These are phyloP conservation scores for Linanthus parryae DNA, from an alignment of 148 eudicot species.

Conservation along the genomic window DNA sequence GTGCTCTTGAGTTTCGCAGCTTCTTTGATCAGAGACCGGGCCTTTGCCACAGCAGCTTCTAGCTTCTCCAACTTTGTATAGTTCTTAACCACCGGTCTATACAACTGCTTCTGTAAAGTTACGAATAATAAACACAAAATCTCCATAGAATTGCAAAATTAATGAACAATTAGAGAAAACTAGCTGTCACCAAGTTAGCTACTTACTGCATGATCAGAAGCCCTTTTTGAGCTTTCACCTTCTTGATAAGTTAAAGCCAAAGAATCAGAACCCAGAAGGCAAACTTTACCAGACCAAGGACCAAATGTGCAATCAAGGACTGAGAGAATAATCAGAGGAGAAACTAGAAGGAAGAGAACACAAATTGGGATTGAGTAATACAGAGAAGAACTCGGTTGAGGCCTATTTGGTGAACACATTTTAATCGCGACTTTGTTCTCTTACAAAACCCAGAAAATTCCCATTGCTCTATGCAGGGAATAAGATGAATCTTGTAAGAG, in stretches of 20 bases:
- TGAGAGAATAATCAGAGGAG: neutral
- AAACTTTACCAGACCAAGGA: too few species aligned
- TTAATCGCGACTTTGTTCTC: neutral
- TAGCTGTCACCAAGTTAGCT: too few species aligned
- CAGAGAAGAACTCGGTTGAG: neutral
- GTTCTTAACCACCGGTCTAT: too few species aligned
- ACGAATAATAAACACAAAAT: too few species aligned
- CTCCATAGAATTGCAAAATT: too few species aligned
- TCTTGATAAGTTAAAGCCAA: neutral
- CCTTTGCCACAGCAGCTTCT: constrained; percentile 25
- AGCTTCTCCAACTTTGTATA: constrained; percentile 11
- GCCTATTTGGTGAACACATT: neutral
- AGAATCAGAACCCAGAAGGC: too few species aligned
- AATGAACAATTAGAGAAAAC: too few species aligned
- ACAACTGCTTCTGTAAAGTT: too few species aligned
- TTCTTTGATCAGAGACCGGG: constrained; percentile 22
- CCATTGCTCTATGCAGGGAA: neutral
- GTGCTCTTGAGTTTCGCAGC: constrained; percentile 19
- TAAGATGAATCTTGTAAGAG: neutral
- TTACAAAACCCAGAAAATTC: neutral
- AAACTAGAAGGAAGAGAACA: neutral
- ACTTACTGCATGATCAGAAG: too few species aligned
- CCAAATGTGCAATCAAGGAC: neutral
- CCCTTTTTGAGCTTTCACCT: too few species aligned
- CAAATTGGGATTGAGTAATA: neutral